Conservation (phyloP, 2,329 filamentous ascomycete genomes). For the Daldinia sp. region DNA sequence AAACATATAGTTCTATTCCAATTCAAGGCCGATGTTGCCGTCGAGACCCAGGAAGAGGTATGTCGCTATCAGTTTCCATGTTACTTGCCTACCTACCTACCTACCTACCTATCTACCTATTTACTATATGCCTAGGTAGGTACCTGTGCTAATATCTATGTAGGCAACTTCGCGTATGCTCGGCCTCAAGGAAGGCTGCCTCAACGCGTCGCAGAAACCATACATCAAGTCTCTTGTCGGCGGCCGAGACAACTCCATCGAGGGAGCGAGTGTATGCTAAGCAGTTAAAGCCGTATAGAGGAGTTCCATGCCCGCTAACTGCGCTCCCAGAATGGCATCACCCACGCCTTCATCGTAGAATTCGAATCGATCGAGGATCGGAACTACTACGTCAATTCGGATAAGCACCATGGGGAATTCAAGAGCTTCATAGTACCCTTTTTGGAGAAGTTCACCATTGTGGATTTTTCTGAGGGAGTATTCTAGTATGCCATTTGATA, state of each 20-base stretch:
- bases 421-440: slow-evolving; percentile 45
- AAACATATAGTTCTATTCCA: slow-evolving; percentile 44
- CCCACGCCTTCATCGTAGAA: slow-evolving; percentile 53
- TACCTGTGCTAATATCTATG: slow-evolving; percentile 2
- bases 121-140: too few relatives aligned
- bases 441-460: slow-evolving; percentile 51
- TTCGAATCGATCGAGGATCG: slow-evolving; percentile 52
- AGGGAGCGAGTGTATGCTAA: slow-evolving; percentile 63
- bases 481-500: neutral
- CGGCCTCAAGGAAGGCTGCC: slow-evolving; percentile 63
- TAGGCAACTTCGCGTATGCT: slow-evolving; percentile 55
- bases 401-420: slow-evolving; percentile 51
- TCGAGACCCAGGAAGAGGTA: slow-evolving; percentile 26
- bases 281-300: neutral
- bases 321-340: slow-evolving; percentile 49
- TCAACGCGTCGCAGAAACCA: slow-evolving; percentile 63
- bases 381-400: slow-evolving; percentile 53
- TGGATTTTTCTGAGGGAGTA: slow-evolving; percentile 46
- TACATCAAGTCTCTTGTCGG: slow-evolving; percentile 68
- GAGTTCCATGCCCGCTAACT: slow-evolving; percentile 10
- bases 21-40: slow-evolving; percentile 40
- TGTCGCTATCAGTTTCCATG: neutral
- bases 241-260: slow-evolving; percentile 68
- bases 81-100: neutral
- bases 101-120: neutral